These are phyloP conservation scores for Pilasporangium apinafurcum DNA, from an alignment of 352 stramenopile genomes.

Conservation along the genomic window DNA sequence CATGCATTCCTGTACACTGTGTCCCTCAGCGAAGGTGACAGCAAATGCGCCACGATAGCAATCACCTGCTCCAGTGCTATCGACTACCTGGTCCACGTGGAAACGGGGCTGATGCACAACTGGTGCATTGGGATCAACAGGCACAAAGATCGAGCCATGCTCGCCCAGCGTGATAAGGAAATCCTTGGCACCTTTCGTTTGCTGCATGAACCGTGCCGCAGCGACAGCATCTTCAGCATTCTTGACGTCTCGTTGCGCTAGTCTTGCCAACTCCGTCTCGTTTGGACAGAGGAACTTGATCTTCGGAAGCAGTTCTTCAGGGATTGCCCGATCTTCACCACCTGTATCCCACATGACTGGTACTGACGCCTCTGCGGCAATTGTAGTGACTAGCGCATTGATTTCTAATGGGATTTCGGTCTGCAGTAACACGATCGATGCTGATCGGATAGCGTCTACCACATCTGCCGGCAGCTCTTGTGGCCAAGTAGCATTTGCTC, in stretches of 20 bases:
- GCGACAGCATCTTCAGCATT: constrained; percentile 39
- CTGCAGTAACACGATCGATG: constrained; percentile 65
- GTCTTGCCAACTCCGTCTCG: constrained; percentile 62
- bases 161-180: constrained; percentile 66
- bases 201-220: constrained; percentile 47
- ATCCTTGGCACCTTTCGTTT: constrained; percentile 34
- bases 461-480: constrained; percentile 21
- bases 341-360: constrained; percentile 77
- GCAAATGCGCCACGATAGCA: constrained; percentile 74
- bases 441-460: constrained; percentile 34
- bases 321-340: constrained; percentile 58
- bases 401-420: constrained; percentile 56
- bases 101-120: constrained; percentile 46
- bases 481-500: constrained; percentile 66
- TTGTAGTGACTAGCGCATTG: constrained; percentile 47
- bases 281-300: constrained; percentile 73
- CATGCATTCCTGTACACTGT: constrained; percentile 44
- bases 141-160: constrained; percentile 61
- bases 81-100: constrained; percentile 51
- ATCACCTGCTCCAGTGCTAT: constrained; percentile 76
- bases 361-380: constrained; percentile 30
- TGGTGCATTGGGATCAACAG: constrained; percentile 11
- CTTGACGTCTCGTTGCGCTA: constrained; percentile 29
- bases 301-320: constrained; percentile 37
- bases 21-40: constrained; percentile 41